phyloP scores from a whole-genome alignment of 306 rosid species.

The Quercus rubra region DNA sequence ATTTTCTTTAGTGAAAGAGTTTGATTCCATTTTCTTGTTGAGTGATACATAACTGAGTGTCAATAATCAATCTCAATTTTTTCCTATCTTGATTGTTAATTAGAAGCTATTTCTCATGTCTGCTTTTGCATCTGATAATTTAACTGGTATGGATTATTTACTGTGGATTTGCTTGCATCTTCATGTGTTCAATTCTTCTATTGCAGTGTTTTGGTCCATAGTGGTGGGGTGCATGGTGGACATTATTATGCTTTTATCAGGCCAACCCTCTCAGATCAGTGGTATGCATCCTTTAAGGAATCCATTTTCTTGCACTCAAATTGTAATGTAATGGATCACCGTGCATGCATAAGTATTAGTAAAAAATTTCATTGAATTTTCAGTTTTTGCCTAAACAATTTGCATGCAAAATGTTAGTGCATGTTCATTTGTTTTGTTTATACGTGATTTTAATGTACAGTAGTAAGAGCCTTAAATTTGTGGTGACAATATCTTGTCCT shows the following conservation, averaged over 20 bases:
- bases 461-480: neutral
- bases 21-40: neutral
- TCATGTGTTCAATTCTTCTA: constrained; percentile 15
- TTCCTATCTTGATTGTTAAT: neutral
- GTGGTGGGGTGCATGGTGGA: constrained; percentile 97
- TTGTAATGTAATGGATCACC: neutral
- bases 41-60: neutral
- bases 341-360: neutral
- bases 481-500: neutral
- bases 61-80: neutral
- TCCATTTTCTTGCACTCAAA: neutral
- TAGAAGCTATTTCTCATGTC: neutral
- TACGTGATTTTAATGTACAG: neutral
- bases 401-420: neutral
- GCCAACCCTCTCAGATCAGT: constrained; percentile 85
- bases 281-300: constrained; percentile 43
- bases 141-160: neutral
- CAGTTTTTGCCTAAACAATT: neutral
- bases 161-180: neutral
- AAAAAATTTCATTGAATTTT: neutral
- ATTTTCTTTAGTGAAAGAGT: neutral
- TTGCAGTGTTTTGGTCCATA: constrained; percentile 91
- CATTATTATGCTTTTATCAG: constrained; percentile 92
- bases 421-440: neutral
- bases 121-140: neutral